Percentiles rank a stretch among this genome's conserved stretches.
Evolutionary conservation across 2,329 filamentous ascomycete genomes (phyloP).

Genomic region (Aspergillus aculeatinus): DNA sequence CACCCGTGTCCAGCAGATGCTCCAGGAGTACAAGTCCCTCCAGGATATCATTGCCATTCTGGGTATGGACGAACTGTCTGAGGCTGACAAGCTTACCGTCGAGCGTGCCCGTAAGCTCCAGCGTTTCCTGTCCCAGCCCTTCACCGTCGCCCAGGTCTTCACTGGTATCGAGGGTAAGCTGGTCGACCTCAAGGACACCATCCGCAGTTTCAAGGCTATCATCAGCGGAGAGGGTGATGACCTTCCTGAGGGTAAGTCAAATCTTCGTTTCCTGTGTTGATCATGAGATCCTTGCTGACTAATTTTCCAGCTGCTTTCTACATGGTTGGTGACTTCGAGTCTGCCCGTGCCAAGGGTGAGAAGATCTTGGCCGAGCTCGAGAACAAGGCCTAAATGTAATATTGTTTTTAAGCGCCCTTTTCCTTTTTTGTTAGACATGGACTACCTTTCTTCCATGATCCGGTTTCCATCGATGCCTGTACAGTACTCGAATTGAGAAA

Average conservation of each 20-base stretch:
- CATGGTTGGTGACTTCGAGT: slow-evolving; percentile 97
- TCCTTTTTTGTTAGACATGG: slow-evolving; percentile 31
- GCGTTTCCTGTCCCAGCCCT: slow-evolving; percentile 99
- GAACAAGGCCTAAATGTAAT: slow-evolving; percentile 51
- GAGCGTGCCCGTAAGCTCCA: slow-evolving; percentile 99
- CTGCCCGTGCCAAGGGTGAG: slow-evolving; percentile 94
- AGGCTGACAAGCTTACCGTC: slow-evolving; percentile 99
- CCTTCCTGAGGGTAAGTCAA: slow-evolving; percentile 77
- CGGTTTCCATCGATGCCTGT: slow-evolving; percentile 42
- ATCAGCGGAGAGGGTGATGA: slow-evolving; percentile 92
- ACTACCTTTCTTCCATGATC: slow-evolving; percentile 35
- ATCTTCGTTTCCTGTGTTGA: neutral
- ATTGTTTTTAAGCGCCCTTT: slow-evolving; percentile 42
- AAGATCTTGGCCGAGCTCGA: slow-evolving; percentile 98
- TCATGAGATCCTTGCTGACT: slow-evolving; percentile 9
- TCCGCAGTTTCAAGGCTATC: slow-evolving; percentile 95
- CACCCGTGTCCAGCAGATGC: slow-evolving; percentile 95
- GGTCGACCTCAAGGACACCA: slow-evolving; percentile 98
- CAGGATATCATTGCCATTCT: slow-evolving; percentile 99
- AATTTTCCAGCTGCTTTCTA: slow-evolving; percentile 68
- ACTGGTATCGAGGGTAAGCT: slow-evolving; percentile 90
- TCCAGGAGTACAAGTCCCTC: slow-evolving; percentile 99
- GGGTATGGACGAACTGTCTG: slow-evolving; percentile 99
- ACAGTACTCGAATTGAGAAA: slow-evolving; percentile 43
- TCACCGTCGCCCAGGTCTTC: slow-evolving; percentile 76